Conservation (phyloP, 768 basidiomycete species). For the Suillus plorans region DNA sequence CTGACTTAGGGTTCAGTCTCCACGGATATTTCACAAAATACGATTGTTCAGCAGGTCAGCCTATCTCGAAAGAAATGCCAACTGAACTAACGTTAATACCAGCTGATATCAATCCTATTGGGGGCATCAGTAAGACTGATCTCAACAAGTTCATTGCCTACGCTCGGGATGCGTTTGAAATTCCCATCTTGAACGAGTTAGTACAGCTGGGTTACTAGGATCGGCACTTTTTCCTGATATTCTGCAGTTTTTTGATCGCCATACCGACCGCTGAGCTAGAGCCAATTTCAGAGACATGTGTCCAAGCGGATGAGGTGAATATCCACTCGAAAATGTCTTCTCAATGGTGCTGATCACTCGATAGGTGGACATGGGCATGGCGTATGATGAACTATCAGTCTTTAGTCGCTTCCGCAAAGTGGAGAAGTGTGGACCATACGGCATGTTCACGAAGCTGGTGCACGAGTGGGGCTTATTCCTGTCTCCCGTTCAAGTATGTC, state of each 20-base stretch:
- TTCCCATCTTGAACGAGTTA: conserved; percentile 81
- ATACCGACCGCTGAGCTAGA: conserved; percentile 96
- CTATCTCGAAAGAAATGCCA: background rate
- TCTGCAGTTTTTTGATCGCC: conserved; percentile 80
- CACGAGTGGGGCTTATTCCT: conserved; percentile 90
- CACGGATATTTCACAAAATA: conserved; percentile 98
- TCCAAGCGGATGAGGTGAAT: conserved; percentile 90
- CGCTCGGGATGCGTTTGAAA: conserved; percentile 72
- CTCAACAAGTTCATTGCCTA: conserved; percentile 93
- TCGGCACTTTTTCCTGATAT: conserved; percentile 4
- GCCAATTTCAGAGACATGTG: conserved; percentile 90
- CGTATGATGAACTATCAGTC: conserved; percentile 92
- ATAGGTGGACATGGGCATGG: conserved; percentile 99
- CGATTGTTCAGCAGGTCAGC: conserved; percentile 85
- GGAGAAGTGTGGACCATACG: conserved; percentile 97
- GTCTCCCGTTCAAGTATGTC: conserved; percentile 74
- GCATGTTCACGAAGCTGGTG: conserved; percentile 93
- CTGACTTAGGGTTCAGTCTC: conserved; percentile 48
- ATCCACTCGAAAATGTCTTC: background rate
- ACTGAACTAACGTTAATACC: conserved; percentile 13
- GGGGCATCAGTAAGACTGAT: conserved; percentile 97
- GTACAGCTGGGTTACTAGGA: conserved; percentile 13
- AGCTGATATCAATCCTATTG: conserved; percentile 99
- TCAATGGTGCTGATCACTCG: conserved; percentile 5
- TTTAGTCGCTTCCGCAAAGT: conserved; percentile 93